A percentile compares a stretch with the other conserved stretches of the same genome.
phyloP scores from a whole-genome alignment of 176 grass and related monocot species.

The Hordeum marinum region DNA sequence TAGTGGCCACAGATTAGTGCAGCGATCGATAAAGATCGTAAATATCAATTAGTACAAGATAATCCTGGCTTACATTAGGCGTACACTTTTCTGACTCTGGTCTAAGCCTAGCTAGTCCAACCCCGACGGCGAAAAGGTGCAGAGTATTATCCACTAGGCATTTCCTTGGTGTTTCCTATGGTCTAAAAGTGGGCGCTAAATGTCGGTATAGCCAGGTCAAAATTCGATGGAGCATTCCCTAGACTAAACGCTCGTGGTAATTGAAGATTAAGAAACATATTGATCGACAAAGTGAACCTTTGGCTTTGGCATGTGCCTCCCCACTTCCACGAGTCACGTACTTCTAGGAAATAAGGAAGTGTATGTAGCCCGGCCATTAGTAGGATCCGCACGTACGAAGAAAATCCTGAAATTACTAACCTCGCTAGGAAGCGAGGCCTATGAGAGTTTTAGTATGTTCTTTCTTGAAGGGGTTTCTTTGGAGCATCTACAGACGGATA shows the following conservation, averaged over 20 bases:
- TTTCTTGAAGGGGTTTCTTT: no score
- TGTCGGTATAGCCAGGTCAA: not conserved
- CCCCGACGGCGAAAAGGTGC: not conserved
- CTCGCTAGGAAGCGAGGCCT: no score
- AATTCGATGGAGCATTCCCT: not conserved
- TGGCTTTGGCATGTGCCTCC: not conserved
- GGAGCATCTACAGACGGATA: no score
- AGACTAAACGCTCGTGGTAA: conserved; percentile 17
- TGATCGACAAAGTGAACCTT: not conserved
- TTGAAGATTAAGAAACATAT: not conserved
- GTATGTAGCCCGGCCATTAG: no score
- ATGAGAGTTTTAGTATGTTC: no score
- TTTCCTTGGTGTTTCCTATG: not conserved
- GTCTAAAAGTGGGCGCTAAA: conserved; percentile 13
- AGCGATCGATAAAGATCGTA: not conserved
- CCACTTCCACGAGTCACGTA: not conserved
- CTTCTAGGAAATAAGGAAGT: not conserved
- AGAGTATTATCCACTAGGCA: not conserved
- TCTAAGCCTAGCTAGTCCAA: conserved; percentile 15
- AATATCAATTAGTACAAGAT: conserved; percentile 7
- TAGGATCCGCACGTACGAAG: no score
- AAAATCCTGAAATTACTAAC: no score
- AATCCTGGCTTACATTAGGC: conserved; percentile 4
- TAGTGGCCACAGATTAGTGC: not conserved
- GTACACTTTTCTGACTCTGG: not conserved